Percentiles rank a stretch among this genome's conserved stretches.
Evolutionary conservation across 495 filamentous ascomycete genomes (phyloP).

Genomic region (Neurospora sp.): DNA sequence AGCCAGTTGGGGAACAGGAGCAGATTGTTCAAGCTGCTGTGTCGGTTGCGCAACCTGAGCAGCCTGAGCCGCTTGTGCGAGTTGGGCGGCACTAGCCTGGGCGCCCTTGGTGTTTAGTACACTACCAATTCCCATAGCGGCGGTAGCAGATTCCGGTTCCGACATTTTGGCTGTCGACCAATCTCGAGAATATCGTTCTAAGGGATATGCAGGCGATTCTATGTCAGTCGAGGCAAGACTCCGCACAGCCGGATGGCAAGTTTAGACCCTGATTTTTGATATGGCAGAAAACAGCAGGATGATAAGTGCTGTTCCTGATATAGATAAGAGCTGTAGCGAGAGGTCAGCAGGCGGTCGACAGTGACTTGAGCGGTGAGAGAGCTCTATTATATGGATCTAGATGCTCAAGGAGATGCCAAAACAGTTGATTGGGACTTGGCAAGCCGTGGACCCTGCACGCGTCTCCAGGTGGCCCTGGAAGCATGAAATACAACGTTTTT

Average conservation of each 20-base stretch:
- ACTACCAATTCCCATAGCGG: conserved; percentile 28
- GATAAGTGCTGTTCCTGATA: background rate
- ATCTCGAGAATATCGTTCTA: background rate
- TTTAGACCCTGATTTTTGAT: background rate
- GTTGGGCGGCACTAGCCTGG: conserved; percentile 1
- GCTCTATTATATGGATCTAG: conserved; percentile 4
- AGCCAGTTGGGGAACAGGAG: conserved; percentile 2
- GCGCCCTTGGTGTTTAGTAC: conserved; percentile 26
- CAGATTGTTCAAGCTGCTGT: background rate
- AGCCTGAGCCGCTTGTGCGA: background rate
- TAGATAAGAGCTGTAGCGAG: background rate
- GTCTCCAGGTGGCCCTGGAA: background rate
- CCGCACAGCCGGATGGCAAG: conserved; percentile 2
- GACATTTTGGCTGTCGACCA: conserved; percentile 17
- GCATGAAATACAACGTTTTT: conserved; percentile 1
- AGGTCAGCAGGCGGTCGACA: background rate
- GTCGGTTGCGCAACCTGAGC: background rate
- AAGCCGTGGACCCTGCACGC: conserved; percentile 2
- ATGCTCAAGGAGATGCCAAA: conserved; percentile 1
- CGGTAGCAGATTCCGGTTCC: conserved; percentile 23
- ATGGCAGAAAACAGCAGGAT: background rate
- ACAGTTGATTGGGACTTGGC: conserved; percentile 6
- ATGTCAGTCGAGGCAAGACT: background rate
- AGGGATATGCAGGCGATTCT: background rate
- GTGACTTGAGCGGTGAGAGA: conserved; percentile 13